These are phyloP conservation scores for Penicillium cataractarum DNA, from an alignment of 495 filamentous ascomycete species.

Conservation along the genomic window DNA sequence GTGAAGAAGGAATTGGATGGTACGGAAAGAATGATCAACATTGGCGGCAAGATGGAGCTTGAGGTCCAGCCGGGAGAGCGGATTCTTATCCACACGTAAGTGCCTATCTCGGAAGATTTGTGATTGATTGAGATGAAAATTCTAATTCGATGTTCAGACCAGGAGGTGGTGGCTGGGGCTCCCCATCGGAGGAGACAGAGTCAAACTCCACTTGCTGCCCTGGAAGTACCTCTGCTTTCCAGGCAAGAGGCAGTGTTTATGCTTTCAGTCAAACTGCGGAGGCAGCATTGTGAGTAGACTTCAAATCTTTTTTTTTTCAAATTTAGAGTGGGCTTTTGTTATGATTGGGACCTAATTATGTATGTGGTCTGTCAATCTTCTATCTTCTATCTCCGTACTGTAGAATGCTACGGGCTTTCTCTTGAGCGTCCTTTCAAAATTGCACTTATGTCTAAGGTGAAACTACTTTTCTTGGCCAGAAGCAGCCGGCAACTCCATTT, in stretches of 20 bases:
- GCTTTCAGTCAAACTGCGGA: conserved; percentile 21
- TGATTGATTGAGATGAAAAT: not conserved
- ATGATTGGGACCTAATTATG: not conserved
- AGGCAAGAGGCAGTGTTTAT: conserved; percentile 25
- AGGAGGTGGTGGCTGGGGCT: conserved; percentile 31
- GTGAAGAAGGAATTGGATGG: conserved; percentile 26
- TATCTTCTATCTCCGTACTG: not conserved
- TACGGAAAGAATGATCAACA: conserved; percentile 24
- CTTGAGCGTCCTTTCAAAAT: not conserved
- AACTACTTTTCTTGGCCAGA: not conserved
- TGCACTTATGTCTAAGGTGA: not conserved
- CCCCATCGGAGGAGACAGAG: conserved; percentile 5
- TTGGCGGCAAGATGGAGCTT: conserved; percentile 32
- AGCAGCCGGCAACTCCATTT: not conserved
- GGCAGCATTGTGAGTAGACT: conserved; percentile 7
- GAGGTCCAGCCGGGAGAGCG: conserved; percentile 25
- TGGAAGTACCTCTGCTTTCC: conserved; percentile 8
- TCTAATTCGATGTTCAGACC: conserved; percentile 17
- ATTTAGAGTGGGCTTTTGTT: too few relatives aligned
- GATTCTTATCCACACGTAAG: conserved; percentile 29
- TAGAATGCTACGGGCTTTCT: not conserved
- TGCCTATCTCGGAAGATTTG: not conserved
- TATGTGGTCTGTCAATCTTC: not conserved
- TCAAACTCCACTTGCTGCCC: not conserved
- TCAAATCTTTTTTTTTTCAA: too few relatives aligned